Evolutionary conservation across 1,284 basidiomycete species (phyloP), one percentile per base, ranked within the genome.

Genomic region (Trichosporon inkin): DNA sequence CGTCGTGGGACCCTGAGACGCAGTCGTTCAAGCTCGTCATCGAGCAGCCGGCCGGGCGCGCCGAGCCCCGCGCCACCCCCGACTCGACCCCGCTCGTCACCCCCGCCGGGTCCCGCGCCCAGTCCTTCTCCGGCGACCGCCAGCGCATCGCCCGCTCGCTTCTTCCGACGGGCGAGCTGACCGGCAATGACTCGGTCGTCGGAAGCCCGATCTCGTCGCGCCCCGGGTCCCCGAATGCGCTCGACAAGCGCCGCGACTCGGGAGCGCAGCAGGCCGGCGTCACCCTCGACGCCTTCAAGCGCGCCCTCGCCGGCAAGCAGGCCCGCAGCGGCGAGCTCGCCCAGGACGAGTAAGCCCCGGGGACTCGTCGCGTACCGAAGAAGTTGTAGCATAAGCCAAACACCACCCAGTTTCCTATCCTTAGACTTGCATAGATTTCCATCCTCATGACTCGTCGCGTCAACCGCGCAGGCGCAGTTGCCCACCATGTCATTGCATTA

Each of bases 41-140:
- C 52, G 71, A 73, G 57, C 78, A 79, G 62, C 77, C 78, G 32
- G 65, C 73, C 39, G 77, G 75, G 63, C 70, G 78, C 56, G 59
- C 62, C 37, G 68, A 68, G 14, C 71, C 76, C 17, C 69, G 68
- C 52, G 63, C 76, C 19, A 78, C 78, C 13, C 78, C 78, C 20
- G 73, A 76, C 57, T 71, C 73, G 17, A 79, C 78, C 0, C 78
- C 78, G 10, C 68, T 78, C 49, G 68, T 76, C 39, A 79, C 78
- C n/a, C 78, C 78, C 40, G 73, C 74, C 49, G 72, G 67, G 35
- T 75, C 72, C 0, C 69, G 77, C 24, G 68, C 69, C 52, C 67
- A 67, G 56, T 77, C 75, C 4, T 77, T 78, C 71, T 70, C 70
- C 3, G 69, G 73, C 47, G 65, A 66, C 56, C 37, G 54, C 38